Percentiles rank a stretch among this genome's conserved stretches.
These are phyloP conservation scores for Citrullus amarus DNA, from an alignment of 306 rosid species.

Conservation along the genomic window DNA sequence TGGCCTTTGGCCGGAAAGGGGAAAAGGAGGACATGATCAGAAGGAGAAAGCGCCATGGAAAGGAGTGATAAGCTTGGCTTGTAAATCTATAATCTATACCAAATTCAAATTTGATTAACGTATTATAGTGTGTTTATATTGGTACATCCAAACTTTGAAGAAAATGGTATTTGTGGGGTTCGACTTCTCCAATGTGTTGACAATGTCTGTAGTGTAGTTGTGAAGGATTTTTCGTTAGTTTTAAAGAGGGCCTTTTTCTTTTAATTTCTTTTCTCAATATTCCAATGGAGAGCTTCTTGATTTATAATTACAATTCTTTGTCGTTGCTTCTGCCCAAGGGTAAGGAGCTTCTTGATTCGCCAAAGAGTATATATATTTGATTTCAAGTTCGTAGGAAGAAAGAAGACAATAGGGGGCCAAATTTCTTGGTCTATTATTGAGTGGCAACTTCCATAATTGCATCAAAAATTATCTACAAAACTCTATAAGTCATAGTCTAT, in stretches of 20 bases:
- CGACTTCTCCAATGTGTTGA: not conserved
- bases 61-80: not conserved
- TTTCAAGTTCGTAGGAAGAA: not conserved
- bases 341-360: not conserved
- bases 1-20: constrained; percentile 29
- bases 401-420: not conserved
- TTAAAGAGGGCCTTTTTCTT: too few relatives aligned
- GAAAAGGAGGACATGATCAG: constrained; percentile 16
- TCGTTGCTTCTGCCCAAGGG: not conserved
- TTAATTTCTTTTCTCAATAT: too few relatives aligned
- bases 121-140: too few relatives aligned
- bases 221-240: too few relatives aligned
- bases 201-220: too few relatives aligned
- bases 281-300: too few relatives aligned
- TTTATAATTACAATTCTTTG: too few relatives aligned
- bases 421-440: not conserved
- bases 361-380: not conserved
- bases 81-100: too few relatives aligned
- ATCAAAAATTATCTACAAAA: not conserved
- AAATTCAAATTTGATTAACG: too few relatives aligned
- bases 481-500: too few relatives aligned
- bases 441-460: not conserved
- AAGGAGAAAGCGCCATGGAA: not conserved
- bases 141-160: too few relatives aligned
- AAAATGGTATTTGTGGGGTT: too few relatives aligned